Base-by-base conservation (phyloP, 768 basidiomycete genomes). In the Tricholoma bakamatsutake region DNA sequence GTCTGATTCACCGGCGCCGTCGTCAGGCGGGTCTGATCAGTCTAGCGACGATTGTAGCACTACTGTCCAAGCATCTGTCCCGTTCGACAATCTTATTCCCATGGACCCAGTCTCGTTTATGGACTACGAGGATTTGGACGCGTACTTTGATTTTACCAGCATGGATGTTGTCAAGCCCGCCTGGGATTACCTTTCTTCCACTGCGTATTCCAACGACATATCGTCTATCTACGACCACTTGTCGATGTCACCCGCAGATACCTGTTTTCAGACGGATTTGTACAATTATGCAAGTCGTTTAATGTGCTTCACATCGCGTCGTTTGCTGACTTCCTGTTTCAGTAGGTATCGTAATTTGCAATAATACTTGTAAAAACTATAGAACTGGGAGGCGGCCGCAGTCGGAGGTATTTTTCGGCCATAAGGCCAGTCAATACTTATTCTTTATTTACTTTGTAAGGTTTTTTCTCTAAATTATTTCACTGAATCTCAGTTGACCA, bases 201-300 rank as follows among this genome's bases (percentile, higher is more conserved):
- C 61, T 13, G 50, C 57, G 12, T 27, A 52, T 17, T 62, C 61
- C 21, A 48, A 56, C 33, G 59, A 62, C 11, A 51, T 50, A 11
- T 58, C 60, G 5, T 61, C 59, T 17, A 49, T 28, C 37, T 62
- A 62, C 34, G 46, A 56, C 10, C 40, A 48, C 24, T 55, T 50
- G 4, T 47, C 46, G 8, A 51, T 65, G 43, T 60, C 63, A 1
- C 62, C 70, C 21, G 55, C 66, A 1, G 62, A 70, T 3, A 55
- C 66, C 21, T 70, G 67, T 57, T 70, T 65, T 53, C 60, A 70
- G 6, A 50, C 59, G 15, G 69, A 71, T 21, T 55, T 71, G 5
- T 69, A 66, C 49, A 66, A 67, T 54, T 75, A 69, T 63, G 73
- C 68, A 61, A 66, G 72, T 71, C 13, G 3, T 33, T 17, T 53